Conservation (phyloP, 2,329 filamentous ascomycete species). For the Sordariomycetes sp. region DNA sequence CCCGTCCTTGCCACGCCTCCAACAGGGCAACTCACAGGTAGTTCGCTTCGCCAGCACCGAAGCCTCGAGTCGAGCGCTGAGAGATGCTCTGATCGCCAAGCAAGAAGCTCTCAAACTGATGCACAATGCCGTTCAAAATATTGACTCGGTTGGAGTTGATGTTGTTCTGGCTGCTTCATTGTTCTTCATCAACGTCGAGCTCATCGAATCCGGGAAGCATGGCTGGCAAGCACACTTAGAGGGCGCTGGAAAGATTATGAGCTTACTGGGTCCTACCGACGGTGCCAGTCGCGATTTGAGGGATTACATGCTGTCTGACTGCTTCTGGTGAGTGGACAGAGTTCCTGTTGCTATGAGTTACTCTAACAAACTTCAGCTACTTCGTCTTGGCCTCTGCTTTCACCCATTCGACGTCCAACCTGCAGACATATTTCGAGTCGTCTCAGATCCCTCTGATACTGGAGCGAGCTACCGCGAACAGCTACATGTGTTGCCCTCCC, state of each 20-base stretch:
- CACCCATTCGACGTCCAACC: conserved; percentile 20
- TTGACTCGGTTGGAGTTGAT: conserved; percentile 26
- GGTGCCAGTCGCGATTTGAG: conserved; percentile 24
- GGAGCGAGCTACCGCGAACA: conserved; percentile 29
- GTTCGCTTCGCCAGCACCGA: conserved; percentile 7
- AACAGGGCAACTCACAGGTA: conserved; percentile 4
- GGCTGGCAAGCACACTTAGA: conserved; percentile 38
- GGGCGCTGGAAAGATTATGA: conserved; percentile 33
- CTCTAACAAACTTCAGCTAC: conserved; percentile 19
- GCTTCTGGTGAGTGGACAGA: conserved; percentile 15
- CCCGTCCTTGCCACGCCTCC: conserved; percentile 15
- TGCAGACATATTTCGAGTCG: conserved; percentile 23
- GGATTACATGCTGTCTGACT: conserved; percentile 38
- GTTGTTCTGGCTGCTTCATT: conserved; percentile 35
- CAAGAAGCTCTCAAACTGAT: conserved; percentile 33
- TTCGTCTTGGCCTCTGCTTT: conserved; percentile 37
- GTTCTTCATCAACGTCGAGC: conserved; percentile 40
- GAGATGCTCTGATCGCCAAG: conserved; percentile 36
- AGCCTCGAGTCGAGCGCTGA: conserved; percentile 19
- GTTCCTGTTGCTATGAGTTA: neutral
- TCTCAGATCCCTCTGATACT: conserved; percentile 27
- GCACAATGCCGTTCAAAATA: conserved; percentile 25
- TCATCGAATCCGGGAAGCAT: conserved; percentile 38
- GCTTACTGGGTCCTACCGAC: conserved; percentile 22
- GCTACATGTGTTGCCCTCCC: conserved; percentile 37